Percentiles rank a stretch among this genome's conserved stretches.
phyloP scores from a whole-genome alignment of 495 filamentous ascomycete species.

The Trichoderma reesei region DNA sequence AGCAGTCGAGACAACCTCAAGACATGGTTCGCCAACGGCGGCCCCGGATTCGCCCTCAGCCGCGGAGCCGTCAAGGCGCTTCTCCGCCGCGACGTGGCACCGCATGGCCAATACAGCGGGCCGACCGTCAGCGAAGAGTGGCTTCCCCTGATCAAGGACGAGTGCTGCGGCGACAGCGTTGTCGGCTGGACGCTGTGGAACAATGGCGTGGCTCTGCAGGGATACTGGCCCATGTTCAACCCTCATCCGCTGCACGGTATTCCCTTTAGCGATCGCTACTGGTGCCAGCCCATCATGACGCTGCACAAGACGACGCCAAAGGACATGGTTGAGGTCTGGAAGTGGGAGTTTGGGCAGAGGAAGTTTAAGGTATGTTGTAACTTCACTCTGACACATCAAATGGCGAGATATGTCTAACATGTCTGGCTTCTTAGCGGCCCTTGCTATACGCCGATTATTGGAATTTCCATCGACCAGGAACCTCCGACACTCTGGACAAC shows the following conservation, averaged over 20 bases:
- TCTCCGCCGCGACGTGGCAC: conserved; percentile 19
- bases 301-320: conserved; percentile 41
- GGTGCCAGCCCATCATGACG: conserved; percentile 47
- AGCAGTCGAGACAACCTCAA: conserved; percentile 17
- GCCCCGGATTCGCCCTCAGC: conserved; percentile 44
- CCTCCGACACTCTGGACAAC: not conserved
- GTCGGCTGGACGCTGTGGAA: conserved; percentile 38
- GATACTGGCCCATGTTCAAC: conserved; percentile 46
- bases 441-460: conserved; percentile 2
- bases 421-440: not conserved
- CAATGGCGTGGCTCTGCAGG: conserved; percentile 31
- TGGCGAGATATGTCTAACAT: not conserved
- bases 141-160: conserved; percentile 22
- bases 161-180: conserved; percentile 47
- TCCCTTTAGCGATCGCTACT: conserved; percentile 30
- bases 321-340: conserved; percentile 21
- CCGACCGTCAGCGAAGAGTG: conserved; percentile 22
- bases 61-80: conserved; percentile 36
- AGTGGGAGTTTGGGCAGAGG: conserved; percentile 15
- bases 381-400: not conserved
- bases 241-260: conserved; percentile 31
- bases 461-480: not conserved
- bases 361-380: conserved; percentile 17
- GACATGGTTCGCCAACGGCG: conserved; percentile 43
- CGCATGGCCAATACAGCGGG: conserved; percentile 25